phyloP scores from a whole-genome alignment of 1,139 yeast species.

The Pneumocystis oryctolagi region DNA sequence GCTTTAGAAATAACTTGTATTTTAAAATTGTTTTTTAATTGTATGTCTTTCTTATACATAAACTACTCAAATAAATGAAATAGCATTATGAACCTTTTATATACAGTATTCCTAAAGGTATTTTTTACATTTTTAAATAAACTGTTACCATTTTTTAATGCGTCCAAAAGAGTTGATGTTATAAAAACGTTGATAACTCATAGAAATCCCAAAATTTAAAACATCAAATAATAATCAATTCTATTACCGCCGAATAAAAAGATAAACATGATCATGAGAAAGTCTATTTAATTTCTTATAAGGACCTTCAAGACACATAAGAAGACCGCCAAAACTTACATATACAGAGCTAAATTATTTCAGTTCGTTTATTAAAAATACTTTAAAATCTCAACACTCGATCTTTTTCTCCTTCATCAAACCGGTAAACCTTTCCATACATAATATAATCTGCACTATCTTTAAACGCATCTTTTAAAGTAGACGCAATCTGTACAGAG shows the following conservation, averaged over 20 bases:
- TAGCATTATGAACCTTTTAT: not conserved
- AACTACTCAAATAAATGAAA: not conserved
- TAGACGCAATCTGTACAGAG: conserved; percentile 76
- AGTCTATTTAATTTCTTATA: conserved; percentile 76
- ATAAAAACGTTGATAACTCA: not conserved
- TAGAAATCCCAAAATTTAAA: not conserved
- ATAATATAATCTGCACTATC: conserved; percentile 96
- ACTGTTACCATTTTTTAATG: no score
- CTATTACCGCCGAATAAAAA: conserved; percentile 56
- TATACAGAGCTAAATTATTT: conserved; percentile 62
- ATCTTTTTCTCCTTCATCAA: conserved; percentile 70
- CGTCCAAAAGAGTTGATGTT: not conserved
- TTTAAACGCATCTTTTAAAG: conserved; percentile 58
- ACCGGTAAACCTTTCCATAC: conserved; percentile 96
- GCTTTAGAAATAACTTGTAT: no score
- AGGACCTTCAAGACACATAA: conserved; percentile 88
- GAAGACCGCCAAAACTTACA: conserved; percentile 88
- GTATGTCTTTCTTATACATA: not conserved
- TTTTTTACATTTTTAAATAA: not conserved
- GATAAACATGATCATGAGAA: conserved; percentile 87
- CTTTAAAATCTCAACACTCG: conserved; percentile 25
- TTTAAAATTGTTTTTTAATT: no score
- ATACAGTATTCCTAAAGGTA: not conserved
- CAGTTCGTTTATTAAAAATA: not conserved
- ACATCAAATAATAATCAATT: not conserved